phyloP scores from a whole-genome alignment of 257 asterid genomes.

The Capsicum rhomboideum region DNA sequence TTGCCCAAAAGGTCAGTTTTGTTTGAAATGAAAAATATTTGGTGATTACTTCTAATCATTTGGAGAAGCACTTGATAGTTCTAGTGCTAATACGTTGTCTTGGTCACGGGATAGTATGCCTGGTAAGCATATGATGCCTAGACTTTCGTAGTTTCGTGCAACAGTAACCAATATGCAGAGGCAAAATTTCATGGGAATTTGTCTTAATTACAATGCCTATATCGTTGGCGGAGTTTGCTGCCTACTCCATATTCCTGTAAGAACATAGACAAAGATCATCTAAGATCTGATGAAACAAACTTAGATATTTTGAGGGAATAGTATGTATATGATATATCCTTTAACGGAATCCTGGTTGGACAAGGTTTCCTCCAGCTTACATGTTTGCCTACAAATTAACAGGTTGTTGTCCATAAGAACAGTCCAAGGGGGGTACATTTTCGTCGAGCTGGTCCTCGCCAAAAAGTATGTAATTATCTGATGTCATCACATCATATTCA shows the following conservation, averaged over 20 bases:
- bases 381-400: neutral
- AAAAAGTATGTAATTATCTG: slow-evolving; percentile 33
- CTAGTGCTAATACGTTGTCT: neutral
- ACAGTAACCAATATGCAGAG: too few species aligned
- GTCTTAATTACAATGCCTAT: neutral
- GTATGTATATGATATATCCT: neutral
- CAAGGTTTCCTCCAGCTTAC: neutral
- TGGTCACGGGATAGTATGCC: neutral
- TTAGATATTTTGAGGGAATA: neutral
- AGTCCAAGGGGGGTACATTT: slow-evolving; percentile 80
- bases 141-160: neutral
- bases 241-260: neutral
- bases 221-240: neutral
- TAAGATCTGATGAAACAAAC: neutral
- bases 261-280: neutral
- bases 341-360: neutral
- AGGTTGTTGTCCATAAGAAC: slow-evolving; percentile 80
- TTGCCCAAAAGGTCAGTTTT: slow-evolving; percentile 59
- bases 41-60: neutral
- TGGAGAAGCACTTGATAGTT: neutral
- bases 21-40: neutral
- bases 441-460: slow-evolving; percentile 96
- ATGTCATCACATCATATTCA: neutral
- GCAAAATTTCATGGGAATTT: neutral
- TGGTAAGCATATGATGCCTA: neutral